These are phyloP conservation scores for Tuber brumale DNA, from an alignment of 495 filamentous ascomycete genomes.

Conservation along the genomic window DNA sequence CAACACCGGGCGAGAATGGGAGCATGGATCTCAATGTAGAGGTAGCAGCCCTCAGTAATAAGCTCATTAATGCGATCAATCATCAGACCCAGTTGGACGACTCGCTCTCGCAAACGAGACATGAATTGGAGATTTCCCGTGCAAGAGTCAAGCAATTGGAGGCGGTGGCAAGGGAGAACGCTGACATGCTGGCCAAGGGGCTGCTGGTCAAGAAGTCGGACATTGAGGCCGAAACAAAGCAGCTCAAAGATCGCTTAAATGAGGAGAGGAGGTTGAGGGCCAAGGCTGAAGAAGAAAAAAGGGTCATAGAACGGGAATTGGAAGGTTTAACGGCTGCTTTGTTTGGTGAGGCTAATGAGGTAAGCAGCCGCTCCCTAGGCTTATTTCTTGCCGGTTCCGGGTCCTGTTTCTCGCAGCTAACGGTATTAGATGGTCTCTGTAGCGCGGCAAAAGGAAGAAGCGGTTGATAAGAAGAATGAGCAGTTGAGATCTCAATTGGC, in stretches of 20 bases:
- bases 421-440: constrained; percentile 75
- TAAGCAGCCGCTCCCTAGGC: constrained; percentile 38
- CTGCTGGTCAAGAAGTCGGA: constrained; percentile 64
- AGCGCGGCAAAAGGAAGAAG: constrained; percentile 65
- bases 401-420: constrained; percentile 8
- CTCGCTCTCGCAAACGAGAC: constrained; percentile 68
- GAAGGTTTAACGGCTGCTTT: constrained; percentile 82
- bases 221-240: constrained; percentile 62
- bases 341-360: constrained; percentile 91
- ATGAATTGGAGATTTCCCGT: constrained; percentile 72
- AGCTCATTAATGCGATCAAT: constrained; percentile 94
- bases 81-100: constrained; percentile 92
- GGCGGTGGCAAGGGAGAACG: constrained; percentile 59
- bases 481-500: constrained; percentile 69
- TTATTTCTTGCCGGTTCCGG: constrained; percentile 6
- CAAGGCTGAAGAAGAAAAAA: constrained; percentile 63
- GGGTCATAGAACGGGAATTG: constrained; percentile 70
- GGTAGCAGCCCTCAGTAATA: constrained; percentile 84
- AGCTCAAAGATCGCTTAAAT: constrained; percentile 58
- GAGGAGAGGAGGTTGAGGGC: constrained; percentile 57
- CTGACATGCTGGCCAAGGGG: constrained; percentile 62
- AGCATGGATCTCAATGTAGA: constrained; percentile 72
- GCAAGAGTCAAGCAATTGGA: constrained; percentile 64
- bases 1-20: constrained; percentile 6
- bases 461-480: constrained; percentile 68